phyloP scores from a whole-genome alignment of 2,329 filamentous ascomycete genomes.

The Fusarium avenaceum region DNA sequence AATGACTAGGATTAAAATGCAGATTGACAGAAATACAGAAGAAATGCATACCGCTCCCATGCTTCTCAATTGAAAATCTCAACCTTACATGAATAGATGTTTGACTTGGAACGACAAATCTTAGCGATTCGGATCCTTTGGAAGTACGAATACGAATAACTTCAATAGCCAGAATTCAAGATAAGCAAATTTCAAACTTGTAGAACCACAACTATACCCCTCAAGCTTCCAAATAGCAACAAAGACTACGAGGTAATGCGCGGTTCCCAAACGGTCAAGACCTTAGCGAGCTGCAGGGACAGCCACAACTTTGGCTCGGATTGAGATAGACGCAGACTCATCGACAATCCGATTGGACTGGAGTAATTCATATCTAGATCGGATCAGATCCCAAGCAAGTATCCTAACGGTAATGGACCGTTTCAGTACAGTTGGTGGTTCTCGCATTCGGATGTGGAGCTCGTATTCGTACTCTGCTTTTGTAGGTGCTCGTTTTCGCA shows the following conservation, averaged over 20 bases:
- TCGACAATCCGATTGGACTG: slow-evolving; percentile 7
- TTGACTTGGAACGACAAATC: neutral
- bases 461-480: slow-evolving; percentile 34
- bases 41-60: too few species aligned
- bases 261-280: neutral
- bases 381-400: slow-evolving; percentile 18
- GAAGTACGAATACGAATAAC: slow-evolving; percentile 9
- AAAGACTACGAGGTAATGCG: neutral
- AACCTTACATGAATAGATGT: too few species aligned
- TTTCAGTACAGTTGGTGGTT: neutral
- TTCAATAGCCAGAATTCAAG: neutral
- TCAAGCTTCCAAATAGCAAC: neutral
- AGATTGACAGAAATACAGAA: too few species aligned
- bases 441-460: slow-evolving; percentile 33
- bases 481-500: slow-evolving; percentile 37
- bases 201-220: neutral
- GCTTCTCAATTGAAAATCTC: too few species aligned
- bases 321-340: neutral
- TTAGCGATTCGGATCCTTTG: neutral
- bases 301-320: slow-evolving; percentile 1
- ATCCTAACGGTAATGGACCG: neutral
- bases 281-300: slow-evolving; percentile 7
- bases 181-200: neutral
- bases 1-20: too few species aligned
- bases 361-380: slow-evolving; percentile 13